phyloP scores from a whole-genome alignment of 2,329 filamentous ascomycete species.

The Cylindrodendrum hubeiense region DNA sequence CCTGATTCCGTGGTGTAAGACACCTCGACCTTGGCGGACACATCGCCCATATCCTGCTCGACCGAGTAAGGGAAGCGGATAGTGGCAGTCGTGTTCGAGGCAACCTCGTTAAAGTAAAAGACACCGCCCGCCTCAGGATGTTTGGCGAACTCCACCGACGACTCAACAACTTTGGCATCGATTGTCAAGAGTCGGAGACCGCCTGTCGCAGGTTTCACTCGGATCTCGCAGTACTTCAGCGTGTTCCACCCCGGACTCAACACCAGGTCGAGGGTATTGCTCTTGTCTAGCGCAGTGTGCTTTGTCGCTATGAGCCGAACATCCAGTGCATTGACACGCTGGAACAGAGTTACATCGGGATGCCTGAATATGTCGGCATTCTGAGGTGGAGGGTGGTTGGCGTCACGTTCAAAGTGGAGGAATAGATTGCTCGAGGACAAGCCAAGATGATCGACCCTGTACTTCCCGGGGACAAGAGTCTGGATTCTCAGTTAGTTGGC shows the following conservation, averaged over 20 bases:
- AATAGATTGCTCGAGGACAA: constrained; percentile 73
- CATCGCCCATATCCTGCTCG: constrained; percentile 78
- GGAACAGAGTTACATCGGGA: constrained; percentile 79
- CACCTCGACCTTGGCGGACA: constrained; percentile 82
- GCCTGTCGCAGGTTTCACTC: constrained; percentile 73
- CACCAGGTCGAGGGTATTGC: constrained; percentile 81
- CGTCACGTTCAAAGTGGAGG: constrained; percentile 74
- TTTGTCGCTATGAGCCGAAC: constrained; percentile 75
- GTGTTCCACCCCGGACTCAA: constrained; percentile 82
- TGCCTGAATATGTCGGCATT: constrained; percentile 66
- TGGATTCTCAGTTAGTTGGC: constrained; percentile 51
- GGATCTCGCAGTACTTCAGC: constrained; percentile 69
- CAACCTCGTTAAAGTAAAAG: constrained; percentile 63
- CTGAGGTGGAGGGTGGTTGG: constrained; percentile 59
- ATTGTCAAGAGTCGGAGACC: constrained; percentile 73
- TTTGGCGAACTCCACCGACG: constrained; percentile 58
- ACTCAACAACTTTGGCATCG: constrained; percentile 65
- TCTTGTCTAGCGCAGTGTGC: constrained; percentile 82
- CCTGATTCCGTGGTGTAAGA: constrained; percentile 77
- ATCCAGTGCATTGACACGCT: constrained; percentile 76
- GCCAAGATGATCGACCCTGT: constrained; percentile 79
- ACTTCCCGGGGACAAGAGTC: constrained; percentile 78
- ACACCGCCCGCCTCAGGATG: constrained; percentile 67
- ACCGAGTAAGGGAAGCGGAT: constrained; percentile 85
- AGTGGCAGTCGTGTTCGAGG: constrained; percentile 60